Evolutionary conservation across 805 yeast species (phyloP), one percentile per base, ranked within the genome.

Genomic region (Torulaspora quercuum): DNA sequence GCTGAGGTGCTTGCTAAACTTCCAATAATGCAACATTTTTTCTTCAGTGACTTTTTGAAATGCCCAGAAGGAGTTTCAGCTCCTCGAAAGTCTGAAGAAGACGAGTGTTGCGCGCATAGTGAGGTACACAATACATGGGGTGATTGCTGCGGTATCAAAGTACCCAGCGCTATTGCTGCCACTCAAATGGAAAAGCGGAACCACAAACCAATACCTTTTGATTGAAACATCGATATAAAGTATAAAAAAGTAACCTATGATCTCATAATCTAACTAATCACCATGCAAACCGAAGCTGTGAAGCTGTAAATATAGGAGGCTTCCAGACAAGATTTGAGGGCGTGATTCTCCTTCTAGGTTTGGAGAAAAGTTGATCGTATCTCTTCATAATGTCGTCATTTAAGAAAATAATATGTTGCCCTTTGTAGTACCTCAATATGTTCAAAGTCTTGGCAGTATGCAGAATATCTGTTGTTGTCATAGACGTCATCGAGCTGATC

Each of bases 231-330:
- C 17, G 16, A 29, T 32, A 25, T 12, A 21, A n/a, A n/a, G n/a
- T n/a, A n/a, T n/a, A n/a, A n/a, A n/a, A n/a, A n/a, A n/a, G n/a
- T n/a, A n/a, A n/a, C n/a, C n/a, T n/a, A n/a, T n/a, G n/a, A n/a
- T n/a, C n/a, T n/a, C n/a, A n/a, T n/a, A n/a, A n/a, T n/a, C n/a
- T n/a, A n/a, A n/a, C n/a, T 7, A 14, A 22, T 64, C 63, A 89
- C 96, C 97, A 89, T 3, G 96, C 97, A 64, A 92, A 92, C 52
- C 97, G 72, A 53, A 92, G 68, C 68, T 92, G 97, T 36, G 95
- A 89, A 15, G 97, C 95, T 3, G 97, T 90, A 59, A 84, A 64
- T 3, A 85, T 82, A 0, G 98, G 98, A 6, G 98, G 97, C 47
- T 82, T 84, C 99, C 99, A 92, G 11, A 71, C 68, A 39, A 92